A percentile compares a stretch with the other conserved stretches of the same genome.
Evolutionary conservation across 2,329 filamentous ascomycete genomes (phyloP).

Genomic region (Fusarium palustre): DNA sequence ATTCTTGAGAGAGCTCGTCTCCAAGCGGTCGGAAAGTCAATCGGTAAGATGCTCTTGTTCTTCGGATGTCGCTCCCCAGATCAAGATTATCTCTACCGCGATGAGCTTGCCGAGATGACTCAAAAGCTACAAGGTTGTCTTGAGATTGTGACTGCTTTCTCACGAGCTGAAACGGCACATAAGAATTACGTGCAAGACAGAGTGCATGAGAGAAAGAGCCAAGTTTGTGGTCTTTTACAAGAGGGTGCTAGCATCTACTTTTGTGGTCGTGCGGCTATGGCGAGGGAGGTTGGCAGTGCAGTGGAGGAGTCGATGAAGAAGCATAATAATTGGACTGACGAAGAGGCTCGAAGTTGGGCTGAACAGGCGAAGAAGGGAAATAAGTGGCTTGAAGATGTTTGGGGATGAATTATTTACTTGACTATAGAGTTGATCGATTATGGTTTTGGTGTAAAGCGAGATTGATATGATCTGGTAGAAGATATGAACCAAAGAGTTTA

Average conservation of each 20-base stretch:
- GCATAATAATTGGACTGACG: constrained; percentile 54
- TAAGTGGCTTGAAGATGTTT: constrained; percentile 68
- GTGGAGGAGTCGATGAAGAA: constrained; percentile 53
- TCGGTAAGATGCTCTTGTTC: constrained; percentile 58
- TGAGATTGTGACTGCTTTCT: constrained; percentile 40
- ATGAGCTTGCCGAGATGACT: constrained; percentile 49
- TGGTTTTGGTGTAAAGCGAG: neutral
- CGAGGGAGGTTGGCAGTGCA: constrained; percentile 57
- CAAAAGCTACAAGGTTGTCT: constrained; percentile 25
- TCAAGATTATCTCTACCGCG: constrained; percentile 67
- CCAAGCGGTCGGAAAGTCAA: constrained; percentile 34
- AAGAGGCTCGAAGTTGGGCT: constrained; percentile 58
- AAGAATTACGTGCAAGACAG: constrained; percentile 55
- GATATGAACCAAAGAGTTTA: neutral
- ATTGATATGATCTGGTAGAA: neutral
- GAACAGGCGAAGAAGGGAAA: constrained; percentile 60
- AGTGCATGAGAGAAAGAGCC: constrained; percentile 48
- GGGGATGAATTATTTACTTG: constrained; percentile 52
- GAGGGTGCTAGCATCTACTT: constrained; percentile 56
- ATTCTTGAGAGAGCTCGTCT: constrained; percentile 42
- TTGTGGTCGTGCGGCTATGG: constrained; percentile 57
- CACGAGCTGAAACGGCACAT: constrained; percentile 14
- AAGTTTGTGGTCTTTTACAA: constrained; percentile 49
- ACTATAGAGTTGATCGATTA: neutral
- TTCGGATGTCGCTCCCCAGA: constrained; percentile 67